These are phyloP conservation scores for Candolleomyces eurysporus DNA, from an alignment of 768 basidiomycete species.

Conservation along the genomic window DNA sequence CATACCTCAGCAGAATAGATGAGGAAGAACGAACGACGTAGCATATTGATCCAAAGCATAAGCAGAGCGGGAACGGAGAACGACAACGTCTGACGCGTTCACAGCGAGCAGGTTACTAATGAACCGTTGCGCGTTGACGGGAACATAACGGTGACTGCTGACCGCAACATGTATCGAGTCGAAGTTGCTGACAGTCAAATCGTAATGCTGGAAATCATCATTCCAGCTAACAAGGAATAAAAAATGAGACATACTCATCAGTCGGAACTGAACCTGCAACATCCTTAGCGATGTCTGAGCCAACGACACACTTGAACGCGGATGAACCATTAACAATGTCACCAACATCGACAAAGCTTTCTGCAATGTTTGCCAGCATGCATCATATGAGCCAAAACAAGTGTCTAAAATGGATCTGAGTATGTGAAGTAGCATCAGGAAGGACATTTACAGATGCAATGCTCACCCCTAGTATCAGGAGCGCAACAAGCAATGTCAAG, in stretches of 20 bases:
- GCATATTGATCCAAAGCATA: conserved; percentile 52
- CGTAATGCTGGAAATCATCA: background rate
- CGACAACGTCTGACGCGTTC: conserved; percentile 54
- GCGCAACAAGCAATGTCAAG: conserved; percentile 60
- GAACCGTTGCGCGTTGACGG: conserved; percentile 57
- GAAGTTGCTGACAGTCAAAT: no score
- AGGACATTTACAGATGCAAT: no score
- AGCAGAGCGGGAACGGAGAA: conserved; percentile 54
- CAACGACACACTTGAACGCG: conserved; percentile 54
- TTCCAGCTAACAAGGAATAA: background rate
- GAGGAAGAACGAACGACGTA: no score
- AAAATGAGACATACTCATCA: conserved; percentile 43
- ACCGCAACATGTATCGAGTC: conserved; percentile 57
- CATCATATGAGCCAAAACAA: conserved; percentile 42
- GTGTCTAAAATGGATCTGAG: no score
- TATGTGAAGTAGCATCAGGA: no score
- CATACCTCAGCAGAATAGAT: no score
- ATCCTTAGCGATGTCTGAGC: no score
- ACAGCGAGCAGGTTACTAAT: conserved; percentile 50
- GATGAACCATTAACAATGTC: conserved; percentile 62
- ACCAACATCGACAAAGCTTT: conserved; percentile 56
- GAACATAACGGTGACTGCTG: conserved; percentile 52
- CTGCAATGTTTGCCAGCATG: conserved; percentile 55
- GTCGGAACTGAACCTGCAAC: conserved; percentile 55
- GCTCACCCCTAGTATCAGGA: conserved; percentile 44